phyloP scores from a whole-genome alignment of 2,329 filamentous ascomycete species.

The Canariomyces notabilis region DNA sequence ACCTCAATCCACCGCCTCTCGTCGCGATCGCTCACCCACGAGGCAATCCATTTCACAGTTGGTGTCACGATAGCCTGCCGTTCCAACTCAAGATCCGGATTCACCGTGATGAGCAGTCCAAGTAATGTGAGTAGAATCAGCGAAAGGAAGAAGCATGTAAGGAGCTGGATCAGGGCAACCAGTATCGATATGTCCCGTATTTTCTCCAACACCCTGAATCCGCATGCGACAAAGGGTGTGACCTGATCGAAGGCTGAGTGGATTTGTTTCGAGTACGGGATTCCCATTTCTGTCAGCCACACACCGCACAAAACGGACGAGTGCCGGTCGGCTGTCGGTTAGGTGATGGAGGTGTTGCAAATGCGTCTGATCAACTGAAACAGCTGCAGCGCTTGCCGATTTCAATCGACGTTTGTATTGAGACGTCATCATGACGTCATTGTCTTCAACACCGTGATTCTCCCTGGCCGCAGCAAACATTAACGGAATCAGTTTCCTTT shows the following conservation, averaged over 20 bases:
- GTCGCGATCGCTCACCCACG: neutral
- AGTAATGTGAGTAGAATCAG: constrained; percentile 36
- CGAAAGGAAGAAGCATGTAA: constrained; percentile 38
- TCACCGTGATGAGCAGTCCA: constrained; percentile 39
- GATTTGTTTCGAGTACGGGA: constrained; percentile 48
- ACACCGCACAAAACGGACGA: too few species aligned
- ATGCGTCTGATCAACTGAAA: too few species aligned
- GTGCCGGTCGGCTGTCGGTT: too few species aligned
- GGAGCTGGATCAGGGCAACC: constrained; percentile 42
- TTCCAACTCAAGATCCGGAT: constrained; percentile 43
- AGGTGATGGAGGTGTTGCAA: too few species aligned
- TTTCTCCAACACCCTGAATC: constrained; percentile 44
- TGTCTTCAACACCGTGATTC: too few species aligned
- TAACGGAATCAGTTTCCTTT: too few species aligned
- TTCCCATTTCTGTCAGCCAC: too few species aligned
- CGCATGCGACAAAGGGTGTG: constrained; percentile 44
- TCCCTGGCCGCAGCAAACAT: too few species aligned
- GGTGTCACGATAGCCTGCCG: constrained; percentile 39
- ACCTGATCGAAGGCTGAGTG: constrained; percentile 48
- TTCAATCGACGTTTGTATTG: too few species aligned
- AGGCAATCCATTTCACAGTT: constrained; percentile 31
- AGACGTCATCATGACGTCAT: too few species aligned
- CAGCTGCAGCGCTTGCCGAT: too few species aligned
- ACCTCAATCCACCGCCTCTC: constrained; percentile 2
- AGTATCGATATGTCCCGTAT: constrained; percentile 46